Percentiles rank a stretch among this genome's conserved stretches.
phyloP scores from a whole-genome alignment of 139 green algal species.

The Astrephomene gubernaculifera region DNA sequence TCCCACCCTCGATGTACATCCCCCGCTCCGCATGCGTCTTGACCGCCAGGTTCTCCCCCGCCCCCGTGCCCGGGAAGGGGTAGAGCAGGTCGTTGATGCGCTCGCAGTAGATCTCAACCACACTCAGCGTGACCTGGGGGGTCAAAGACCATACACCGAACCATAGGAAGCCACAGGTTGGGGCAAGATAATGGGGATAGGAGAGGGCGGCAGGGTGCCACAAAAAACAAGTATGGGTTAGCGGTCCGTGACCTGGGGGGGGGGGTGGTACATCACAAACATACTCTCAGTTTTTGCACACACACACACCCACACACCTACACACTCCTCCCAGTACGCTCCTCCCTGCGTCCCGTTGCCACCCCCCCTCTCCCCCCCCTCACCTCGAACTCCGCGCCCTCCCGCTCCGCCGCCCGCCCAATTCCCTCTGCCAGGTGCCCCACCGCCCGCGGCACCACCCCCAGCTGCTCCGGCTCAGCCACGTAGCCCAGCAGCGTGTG shows the following conservation, averaged over 20 bases:
- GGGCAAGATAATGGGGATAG: no score
- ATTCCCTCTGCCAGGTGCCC: constrained; percentile 61
- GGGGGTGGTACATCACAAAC: no score
- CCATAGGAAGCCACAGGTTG: no score
- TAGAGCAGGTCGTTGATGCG: constrained; percentile 80
- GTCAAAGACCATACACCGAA: neutral
- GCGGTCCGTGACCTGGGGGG: no score
- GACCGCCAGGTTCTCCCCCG: constrained; percentile 68
- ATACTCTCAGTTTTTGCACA: no score
- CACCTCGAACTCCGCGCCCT: constrained; percentile 53
- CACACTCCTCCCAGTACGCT: neutral
- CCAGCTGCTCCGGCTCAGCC: constrained; percentile 16
- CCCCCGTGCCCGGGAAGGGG: neutral
- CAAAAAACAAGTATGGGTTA: no score
- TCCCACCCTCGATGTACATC: constrained; percentile 63
- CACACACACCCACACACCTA: neutral
- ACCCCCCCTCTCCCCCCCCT: neutral
- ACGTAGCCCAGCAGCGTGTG: constrained; percentile 74
- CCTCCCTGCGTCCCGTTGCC: no score
- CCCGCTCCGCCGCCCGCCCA: constrained; percentile 10
- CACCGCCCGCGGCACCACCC: constrained; percentile 77
- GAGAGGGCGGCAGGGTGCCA: no score
- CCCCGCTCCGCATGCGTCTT: constrained; percentile 62
- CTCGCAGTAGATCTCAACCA: constrained; percentile 90
- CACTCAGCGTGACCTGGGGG: constrained; percentile 65